Evolutionary conservation across 2,329 filamentous ascomycete species (phyloP).

Genomic region (Alternaria dauci): DNA sequence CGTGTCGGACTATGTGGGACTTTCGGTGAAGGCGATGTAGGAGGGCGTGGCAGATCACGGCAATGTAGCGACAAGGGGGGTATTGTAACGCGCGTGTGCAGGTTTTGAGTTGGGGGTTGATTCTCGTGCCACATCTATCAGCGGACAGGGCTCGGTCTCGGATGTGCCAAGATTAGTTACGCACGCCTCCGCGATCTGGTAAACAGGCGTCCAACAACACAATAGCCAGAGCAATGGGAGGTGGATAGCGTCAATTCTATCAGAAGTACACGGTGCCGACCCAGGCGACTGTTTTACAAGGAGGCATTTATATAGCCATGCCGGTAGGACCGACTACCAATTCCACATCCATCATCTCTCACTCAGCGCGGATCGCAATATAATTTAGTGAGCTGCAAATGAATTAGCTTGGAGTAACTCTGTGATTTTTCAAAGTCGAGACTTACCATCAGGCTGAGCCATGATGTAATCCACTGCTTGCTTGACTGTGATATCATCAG

Average conservation of each 20-base stretch:
- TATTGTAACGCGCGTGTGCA: constrained; percentile 28
- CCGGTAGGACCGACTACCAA: constrained; percentile 42
- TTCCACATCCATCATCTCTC: constrained; percentile 39
- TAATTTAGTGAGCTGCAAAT: constrained; percentile 45
- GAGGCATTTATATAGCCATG: constrained; percentile 50
- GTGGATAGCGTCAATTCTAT: constrained; percentile 48
- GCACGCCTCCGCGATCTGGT: constrained; percentile 20
- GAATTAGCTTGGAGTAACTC: constrained; percentile 28
- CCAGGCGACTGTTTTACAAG: constrained; percentile 51
- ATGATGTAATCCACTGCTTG: constrained; percentile 95
- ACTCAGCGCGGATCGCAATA: constrained; percentile 24
- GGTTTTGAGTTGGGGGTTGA: constrained; percentile 30
- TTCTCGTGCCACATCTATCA: constrained; percentile 37
- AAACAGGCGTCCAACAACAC: constrained; percentile 15
- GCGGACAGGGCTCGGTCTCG: constrained; percentile 22
- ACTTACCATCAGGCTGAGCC: constrained; percentile 87
- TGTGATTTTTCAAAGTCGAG: constrained; percentile 30
- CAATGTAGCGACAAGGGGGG: constrained; percentile 27
- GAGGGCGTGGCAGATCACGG: constrained; percentile 20
- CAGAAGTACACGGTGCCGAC: constrained; percentile 48
- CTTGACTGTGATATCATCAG: constrained; percentile 71
- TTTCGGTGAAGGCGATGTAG: constrained; percentile 22
- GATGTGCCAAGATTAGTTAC: constrained; percentile 28
- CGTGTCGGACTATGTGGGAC: constrained; percentile 19
- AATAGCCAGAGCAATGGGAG: constrained; percentile 22